A percentile compares a stretch with the other conserved stretches of the same genome.
These are phyloP conservation scores for Kuraishia molischiana DNA, from an alignment of 805 yeast genomes.

Conservation along the genomic window DNA sequence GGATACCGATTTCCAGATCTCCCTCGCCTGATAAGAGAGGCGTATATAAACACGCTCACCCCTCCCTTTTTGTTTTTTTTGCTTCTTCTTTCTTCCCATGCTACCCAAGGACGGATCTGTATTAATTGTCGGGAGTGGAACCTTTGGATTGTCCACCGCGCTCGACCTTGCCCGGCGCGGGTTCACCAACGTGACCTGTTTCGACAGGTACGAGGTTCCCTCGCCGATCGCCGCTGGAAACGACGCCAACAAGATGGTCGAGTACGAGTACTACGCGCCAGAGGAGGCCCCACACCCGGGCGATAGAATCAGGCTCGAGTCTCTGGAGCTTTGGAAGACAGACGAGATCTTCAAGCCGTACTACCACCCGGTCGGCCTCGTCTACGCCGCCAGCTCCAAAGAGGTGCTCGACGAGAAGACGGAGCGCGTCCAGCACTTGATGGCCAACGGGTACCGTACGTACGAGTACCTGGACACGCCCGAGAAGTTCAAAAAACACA, in stretches of 20 bases:
- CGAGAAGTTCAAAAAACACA: conserved; percentile 15
- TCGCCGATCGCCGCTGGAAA: conserved; percentile 22
- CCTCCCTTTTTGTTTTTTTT: neutral
- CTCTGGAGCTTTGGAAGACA: conserved; percentile 17
- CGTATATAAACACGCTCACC: neutral
- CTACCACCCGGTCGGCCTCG: conserved; percentile 18
- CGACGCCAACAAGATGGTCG: conserved; percentile 22
- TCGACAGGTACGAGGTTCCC: conserved; percentile 20
- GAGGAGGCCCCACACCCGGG: conserved; percentile 2
- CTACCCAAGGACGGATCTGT: neutral
- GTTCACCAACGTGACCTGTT: conserved; percentile 8
- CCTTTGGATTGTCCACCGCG: conserved; percentile 23
- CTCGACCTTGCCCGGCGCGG: conserved; percentile 12
- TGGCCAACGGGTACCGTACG: conserved; percentile 8
- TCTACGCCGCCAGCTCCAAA: conserved; percentile 9
- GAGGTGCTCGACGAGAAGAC: neutral
- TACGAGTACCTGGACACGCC: conserved; percentile 11
- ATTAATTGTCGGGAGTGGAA: conserved; percentile 22
- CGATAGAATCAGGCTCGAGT: conserved; percentile 19
- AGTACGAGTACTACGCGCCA: conserved; percentile 16
- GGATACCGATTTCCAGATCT: conserved; percentile 15
- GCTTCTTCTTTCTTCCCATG: too few species aligned
- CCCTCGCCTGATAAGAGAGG: conserved; percentile 10
- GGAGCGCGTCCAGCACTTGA: conserved; percentile 14
- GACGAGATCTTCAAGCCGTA: conserved; percentile 13